Evolutionary conservation across 192 early-diverging fungal genomes (phyloP), one percentile per base, ranked within the genome.

Genomic region (Podila clonocystis): DNA sequence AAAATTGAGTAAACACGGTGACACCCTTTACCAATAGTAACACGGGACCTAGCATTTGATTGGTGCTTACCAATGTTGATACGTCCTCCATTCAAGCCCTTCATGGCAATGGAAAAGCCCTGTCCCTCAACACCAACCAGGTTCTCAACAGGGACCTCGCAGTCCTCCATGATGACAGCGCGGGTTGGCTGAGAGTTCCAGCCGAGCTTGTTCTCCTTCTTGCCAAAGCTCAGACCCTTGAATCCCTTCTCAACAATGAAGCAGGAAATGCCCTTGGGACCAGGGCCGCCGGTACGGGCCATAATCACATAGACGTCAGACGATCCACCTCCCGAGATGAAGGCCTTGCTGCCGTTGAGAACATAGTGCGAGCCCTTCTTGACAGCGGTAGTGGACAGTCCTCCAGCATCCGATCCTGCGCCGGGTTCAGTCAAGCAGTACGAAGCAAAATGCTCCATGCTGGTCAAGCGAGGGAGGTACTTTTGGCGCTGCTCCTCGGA

Each of bases 391-490:
- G 92, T 93, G 29, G 87, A 72, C 12, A 93, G 84, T 24, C 84
- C 85, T 19, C 82, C 88, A 41, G 92, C 92, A 76, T 93, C 92
- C 8, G 90, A 89, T 13, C 97, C 97, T 22, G 96, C 91, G 30
- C 90, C 91, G 41, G 96, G 93, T 79, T 98, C 97, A 31, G 94
- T 92, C 38, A 98, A 84, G 86, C 95, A 94, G 88, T 97, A 97
- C 67, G 90, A 96, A 31, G 96, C 96, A 65, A 97, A 86, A 34
- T 93, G 85, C 68, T 92, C 87, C 89, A 89, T 80, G 20, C 90
- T 91, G 15, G 95, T 90, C 36, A 97, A 82, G 57, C 83, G 82
- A 12, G 95, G 90, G 52, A 97, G 86, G 83, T 95, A 97, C 62
- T 89, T 89, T 67, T 82, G 73, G 26, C 75, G 72, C 61, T 88